Percentiles rank a stretch among this genome's conserved stretches.
These are phyloP conservation scores for Rhododendron henanense DNA, from an alignment of 148 eudicot species.

Conservation along the genomic window DNA sequence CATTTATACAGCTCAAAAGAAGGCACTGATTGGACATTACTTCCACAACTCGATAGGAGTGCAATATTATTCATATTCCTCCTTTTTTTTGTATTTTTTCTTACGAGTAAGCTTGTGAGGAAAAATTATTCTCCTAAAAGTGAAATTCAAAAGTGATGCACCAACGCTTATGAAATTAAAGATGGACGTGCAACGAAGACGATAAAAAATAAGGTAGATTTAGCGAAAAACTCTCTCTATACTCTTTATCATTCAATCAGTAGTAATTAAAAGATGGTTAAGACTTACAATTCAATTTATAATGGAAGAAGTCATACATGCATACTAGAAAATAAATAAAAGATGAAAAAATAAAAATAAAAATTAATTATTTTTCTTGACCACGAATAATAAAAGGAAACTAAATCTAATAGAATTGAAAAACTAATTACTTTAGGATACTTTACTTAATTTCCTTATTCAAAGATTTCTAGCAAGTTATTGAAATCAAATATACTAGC, in stretches of 20 bases:
- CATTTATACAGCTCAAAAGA: slow-evolving; percentile 12
- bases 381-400: not conserved
- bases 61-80: not conserved
- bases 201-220: no score
- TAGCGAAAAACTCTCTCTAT: not conserved
- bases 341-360: no score
- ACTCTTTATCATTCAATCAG: no score
- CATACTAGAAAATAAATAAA: not conserved
- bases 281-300: no score
- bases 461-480: not conserved
- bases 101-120: not conserved
- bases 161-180: not conserved
- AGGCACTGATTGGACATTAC: slow-evolving; percentile 20
- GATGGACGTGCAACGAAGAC: no score
- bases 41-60: not conserved
- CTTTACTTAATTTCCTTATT: no score
- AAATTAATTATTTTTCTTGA: not conserved
- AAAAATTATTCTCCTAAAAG: not conserved
- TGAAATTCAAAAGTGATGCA: not conserved
- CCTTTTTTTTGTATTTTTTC: not conserved
- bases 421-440: not conserved
- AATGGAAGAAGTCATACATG: not conserved
- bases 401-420: not conserved
- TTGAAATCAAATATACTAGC: no score
- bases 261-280: not conserved